Percentiles rank a stretch among this genome's conserved stretches.
Conservation (phyloP, 1,284 basidiomycete genomes). For the Leccinum subrobustum region DNA sequence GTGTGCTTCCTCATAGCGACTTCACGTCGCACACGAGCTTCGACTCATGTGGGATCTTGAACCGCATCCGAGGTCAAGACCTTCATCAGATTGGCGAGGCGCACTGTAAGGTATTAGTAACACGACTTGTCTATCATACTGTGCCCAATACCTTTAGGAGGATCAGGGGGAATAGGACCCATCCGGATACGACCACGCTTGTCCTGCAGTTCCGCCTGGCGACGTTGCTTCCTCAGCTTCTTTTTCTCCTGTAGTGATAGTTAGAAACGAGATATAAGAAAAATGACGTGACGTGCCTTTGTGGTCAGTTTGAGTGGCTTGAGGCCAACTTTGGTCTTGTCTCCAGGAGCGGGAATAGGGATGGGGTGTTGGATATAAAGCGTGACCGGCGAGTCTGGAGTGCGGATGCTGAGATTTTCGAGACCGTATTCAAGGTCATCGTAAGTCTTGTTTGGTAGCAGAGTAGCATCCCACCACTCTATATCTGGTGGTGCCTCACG, state of each 20-base stretch:
- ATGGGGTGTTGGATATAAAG: conserved; percentile 97
- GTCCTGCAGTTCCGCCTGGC: conserved; percentile 90
- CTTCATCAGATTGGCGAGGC: conserved; percentile 95
- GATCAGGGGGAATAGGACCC: conserved; percentile 93
- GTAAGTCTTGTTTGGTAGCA: conserved; percentile 82
- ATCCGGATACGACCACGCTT: conserved; percentile 94
- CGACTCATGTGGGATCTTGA: conserved; percentile 96
- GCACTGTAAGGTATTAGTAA: conserved; percentile 54
- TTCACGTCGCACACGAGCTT: conserved; percentile 91
- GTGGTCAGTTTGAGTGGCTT: conserved; percentile 90
- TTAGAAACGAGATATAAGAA: conserved; percentile 8
- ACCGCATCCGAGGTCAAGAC: conserved; percentile 96
- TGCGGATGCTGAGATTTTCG: conserved; percentile 59
- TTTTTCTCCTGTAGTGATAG: conserved; percentile 75
- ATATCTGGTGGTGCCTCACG: conserved; percentile 82
- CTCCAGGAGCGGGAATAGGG: conserved; percentile 88
- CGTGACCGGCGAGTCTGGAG: conserved; percentile 76
- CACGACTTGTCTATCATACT: neutral
- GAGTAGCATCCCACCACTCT: conserved; percentile 96
- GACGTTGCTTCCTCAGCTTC: conserved; percentile 91
- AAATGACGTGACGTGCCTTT: conserved; percentile 48
- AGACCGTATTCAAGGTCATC: conserved; percentile 66
- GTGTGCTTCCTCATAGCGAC: conserved; percentile 86
- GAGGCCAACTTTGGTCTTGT: conserved; percentile 73
- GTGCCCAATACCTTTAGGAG: conserved; percentile 76